Conservation (phyloP, 179 eudicot species). For the Vitellaria paradoxa region DNA sequence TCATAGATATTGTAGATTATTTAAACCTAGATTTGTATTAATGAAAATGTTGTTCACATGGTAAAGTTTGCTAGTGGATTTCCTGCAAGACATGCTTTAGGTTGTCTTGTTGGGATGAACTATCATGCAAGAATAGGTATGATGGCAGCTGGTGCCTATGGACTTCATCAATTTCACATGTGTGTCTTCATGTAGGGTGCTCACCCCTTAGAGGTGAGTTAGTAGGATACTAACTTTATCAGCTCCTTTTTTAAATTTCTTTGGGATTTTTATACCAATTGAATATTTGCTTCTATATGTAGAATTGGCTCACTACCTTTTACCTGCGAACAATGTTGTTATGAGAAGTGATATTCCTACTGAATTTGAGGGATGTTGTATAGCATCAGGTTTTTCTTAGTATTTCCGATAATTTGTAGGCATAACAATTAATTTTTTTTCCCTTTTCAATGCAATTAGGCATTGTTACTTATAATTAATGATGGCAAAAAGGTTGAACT, state of each 20-base stretch:
- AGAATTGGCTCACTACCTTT: conserved; percentile 72
- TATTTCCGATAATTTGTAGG: background rate
- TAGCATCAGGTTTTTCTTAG: background rate
- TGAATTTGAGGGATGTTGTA: conserved; percentile 59
- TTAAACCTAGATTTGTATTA: conserved; percentile 59
- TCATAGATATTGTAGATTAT: conserved; percentile 60
- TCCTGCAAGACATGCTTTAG: conserved; percentile 71
- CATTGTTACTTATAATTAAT: conserved; percentile 49
- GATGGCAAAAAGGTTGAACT: conserved; percentile 21
- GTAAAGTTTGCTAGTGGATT: conserved; percentile 59
- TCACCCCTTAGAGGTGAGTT: conserved; percentile 47
- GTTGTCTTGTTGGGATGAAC: conserved; percentile 59
- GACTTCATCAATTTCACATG: conserved; percentile 83
- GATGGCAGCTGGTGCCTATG: conserved; percentile 91
- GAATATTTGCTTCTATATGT: conserved; percentile 19
- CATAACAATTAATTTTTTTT: background rate
- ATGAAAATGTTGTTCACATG: conserved; percentile 86
- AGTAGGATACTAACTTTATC: background rate
- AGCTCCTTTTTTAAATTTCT: no score
- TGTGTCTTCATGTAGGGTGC: conserved; percentile 89
- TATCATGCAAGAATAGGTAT: conserved; percentile 84
- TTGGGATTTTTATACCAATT: background rate
- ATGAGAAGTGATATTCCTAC: conserved; percentile 53
- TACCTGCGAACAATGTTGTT: conserved; percentile 73
- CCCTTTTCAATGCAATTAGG: conserved; percentile 29